phyloP scores from a whole-genome alignment of 140 eudicot genomes.

The Oenanthe javanica region DNA sequence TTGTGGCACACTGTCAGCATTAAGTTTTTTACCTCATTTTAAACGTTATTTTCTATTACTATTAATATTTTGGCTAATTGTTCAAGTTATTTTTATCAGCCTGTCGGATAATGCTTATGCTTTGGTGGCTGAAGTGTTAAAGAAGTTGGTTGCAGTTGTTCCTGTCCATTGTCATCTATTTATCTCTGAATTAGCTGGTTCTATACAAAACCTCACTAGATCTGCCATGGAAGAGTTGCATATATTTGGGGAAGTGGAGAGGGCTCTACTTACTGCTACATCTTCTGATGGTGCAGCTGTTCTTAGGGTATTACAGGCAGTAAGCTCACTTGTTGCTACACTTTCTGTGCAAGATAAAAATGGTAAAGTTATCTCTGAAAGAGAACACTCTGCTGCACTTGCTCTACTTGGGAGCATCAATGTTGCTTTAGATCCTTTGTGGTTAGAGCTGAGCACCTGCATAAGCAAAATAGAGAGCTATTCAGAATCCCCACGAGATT shows the following conservation, averaged over 20 bases:
- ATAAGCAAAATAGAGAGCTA: conserved; percentile 77
- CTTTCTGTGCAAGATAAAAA: conserved; percentile 43
- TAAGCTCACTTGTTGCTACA: conserved; percentile 70
- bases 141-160: conserved; percentile 73
- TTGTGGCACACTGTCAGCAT: neutral
- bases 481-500: conserved; percentile 55
- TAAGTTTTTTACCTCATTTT: neutral
- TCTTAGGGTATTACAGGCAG: conserved; percentile 79
- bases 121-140: conserved; percentile 76
- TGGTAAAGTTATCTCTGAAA: conserved; percentile 26
- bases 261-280: conserved; percentile 54
- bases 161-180: conserved; percentile 73
- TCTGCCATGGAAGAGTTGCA: conserved; percentile 68
- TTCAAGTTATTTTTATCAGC: conserved; percentile 24
- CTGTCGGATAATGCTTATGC: conserved; percentile 88
- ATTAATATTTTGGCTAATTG: conserved; percentile 13
- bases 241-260: conserved; percentile 65
- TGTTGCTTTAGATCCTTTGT: conserved; percentile 71
- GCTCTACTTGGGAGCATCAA: conserved; percentile 71
- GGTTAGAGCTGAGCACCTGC: conserved; percentile 87
- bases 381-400: conserved; percentile 46
- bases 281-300: conserved; percentile 81
- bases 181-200: conserved; percentile 70
- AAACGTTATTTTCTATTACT: neutral
- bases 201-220: conserved; percentile 58